Evolutionary conservation across 352 stramenopile genomes (phyloP), one percentile per base, ranked within the genome.

Genomic region (Blastocystis sp.): DNA sequence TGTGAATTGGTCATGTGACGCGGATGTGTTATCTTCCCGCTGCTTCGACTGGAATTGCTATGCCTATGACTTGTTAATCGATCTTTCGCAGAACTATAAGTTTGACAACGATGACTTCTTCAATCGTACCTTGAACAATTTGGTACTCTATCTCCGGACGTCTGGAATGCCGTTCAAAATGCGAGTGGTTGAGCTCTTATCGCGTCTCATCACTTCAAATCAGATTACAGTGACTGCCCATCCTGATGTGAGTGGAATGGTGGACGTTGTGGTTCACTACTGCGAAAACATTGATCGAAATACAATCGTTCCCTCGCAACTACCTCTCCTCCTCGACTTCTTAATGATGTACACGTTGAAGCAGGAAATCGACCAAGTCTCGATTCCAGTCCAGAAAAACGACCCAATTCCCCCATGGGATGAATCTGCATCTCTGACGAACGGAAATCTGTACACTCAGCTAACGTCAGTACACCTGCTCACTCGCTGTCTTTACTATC

Each of bases 11-110:
- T 59, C 37, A 23, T 37, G 63, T 34, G 76, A 87, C 5, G 26
- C 68, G 8, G 53, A 70, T 23, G 26, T 87, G 13, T 18, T 87
- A 8, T 37, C n/a, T 8, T 37, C 45, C 13, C 47, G 39, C 5
- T 87, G 76, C 43, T 87, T 87, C 53, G 76, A 87, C 34, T 87
- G 76, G 76, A 59, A 45, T 6, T 87, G 76, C 43, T 87, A 75
- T 26, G 59, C 55, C 3, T 43, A 75, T 5, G 50, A 87, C 34
- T 26, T 87, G 34, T n/a, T 87, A 18, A 59, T 87, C n/a, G 76
- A 87, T 7, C 29, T 80, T n/a, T 73, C 45, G 26, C 29, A 76
- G 13, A n/a, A 87, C 20, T 50, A n/a, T n/a, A 62, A 26, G 23
- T n/a, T 43, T 7, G 6, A 64, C 8, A 64, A 62, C 15, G 8